Conservation (phyloP, 805 yeast genomes). For the Metschnikowia lochheadii region DNA sequence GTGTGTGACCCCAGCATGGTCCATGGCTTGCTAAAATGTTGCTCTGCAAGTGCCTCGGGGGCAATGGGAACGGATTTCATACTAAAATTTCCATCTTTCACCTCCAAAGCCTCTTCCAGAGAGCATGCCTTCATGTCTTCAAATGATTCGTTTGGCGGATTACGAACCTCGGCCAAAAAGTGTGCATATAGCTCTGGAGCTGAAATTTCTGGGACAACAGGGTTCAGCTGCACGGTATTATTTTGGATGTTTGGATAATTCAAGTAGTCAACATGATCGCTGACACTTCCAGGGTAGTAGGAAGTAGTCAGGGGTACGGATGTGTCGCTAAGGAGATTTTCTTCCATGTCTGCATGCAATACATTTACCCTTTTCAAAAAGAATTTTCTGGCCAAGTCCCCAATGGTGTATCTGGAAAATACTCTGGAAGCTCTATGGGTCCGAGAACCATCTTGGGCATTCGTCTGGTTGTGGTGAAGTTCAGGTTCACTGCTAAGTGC, state of each 20-base stretch:
- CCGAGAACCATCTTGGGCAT: no score
- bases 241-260: neutral
- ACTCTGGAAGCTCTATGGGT: neutral
- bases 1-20: neutral
- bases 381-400: neutral
- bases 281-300: neutral
- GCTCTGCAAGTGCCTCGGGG: neutral
- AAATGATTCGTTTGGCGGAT: neutral
- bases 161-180: neutral
- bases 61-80: neutral
- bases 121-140: neutral
- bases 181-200: neutral
- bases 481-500: neutral
- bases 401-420: neutral
- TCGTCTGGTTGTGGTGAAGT: neutral
- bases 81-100: no score
- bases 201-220: neutral
- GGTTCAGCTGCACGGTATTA: neutral
- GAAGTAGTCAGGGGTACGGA: neutral
- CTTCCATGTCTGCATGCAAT: neutral
- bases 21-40: neutral
- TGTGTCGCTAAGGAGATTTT: neutral
- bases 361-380: neutral
- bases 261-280: neutral
- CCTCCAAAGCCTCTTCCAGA: neutral